Evolutionary conservation across 2,329 filamentous ascomycete species (phyloP), one percentile per base, ranked within the genome.

Genomic region (Polychaeton citri): DNA sequence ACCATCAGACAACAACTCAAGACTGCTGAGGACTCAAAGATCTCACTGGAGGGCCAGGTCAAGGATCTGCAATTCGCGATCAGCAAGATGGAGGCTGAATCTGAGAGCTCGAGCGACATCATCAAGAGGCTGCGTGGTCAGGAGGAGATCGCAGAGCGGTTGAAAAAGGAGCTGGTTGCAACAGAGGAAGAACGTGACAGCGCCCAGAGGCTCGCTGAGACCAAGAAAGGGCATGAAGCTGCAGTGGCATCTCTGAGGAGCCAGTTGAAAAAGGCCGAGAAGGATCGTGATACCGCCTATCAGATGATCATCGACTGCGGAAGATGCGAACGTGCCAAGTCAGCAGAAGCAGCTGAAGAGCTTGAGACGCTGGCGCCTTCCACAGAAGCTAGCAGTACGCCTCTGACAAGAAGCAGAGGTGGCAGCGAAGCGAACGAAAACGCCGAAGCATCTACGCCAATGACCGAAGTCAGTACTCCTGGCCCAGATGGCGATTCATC

Each of bases 1-100:
- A 69, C 57, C 20, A 56, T 77, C 16, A 65, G 66, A 21, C 58
- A 59, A 13, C 68, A 76, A 47, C 50, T 74, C 10, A 66, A 68
- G 49, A 60, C 66, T n/a, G 65, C 68, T 1, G 69, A 75, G 42
- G 54, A 59, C 6, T 63, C 63, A 16, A 62, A 69, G 30, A 59
- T 63, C 16, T 52, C 58, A 5, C 51, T 69, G 12, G 60, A 68
- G 41, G 50, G 50, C 4, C 60, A 68, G 18, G 48, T 68, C 2
- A 53, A 62, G 17, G 61, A 61, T 21, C 39, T 56, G 31, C 34
- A 47, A 20, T 38, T 47, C 7, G 38, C 48, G 26, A 40, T 51
- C 33, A 49, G 49, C 13, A 42, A 37, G n/a, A 37, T 57, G 39
- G 50, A 57, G 13, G 45, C 50, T 5, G 52, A 55, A 34, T 39